Conservation (phyloP, 1,139 yeast genomes). For the Eremothecium sinecaudum region DNA sequence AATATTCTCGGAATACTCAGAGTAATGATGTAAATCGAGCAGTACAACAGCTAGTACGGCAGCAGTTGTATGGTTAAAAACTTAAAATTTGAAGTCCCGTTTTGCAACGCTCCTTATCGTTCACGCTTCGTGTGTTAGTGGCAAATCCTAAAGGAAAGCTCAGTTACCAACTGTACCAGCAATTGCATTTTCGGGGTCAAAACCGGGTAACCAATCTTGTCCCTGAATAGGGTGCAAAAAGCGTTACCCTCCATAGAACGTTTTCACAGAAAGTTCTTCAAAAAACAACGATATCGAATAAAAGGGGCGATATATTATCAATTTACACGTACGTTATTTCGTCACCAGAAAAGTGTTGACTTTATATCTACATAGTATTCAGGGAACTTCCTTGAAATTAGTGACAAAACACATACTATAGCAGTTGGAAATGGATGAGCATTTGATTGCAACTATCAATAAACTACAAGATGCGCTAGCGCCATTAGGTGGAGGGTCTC, state of each 20-base stretch:
- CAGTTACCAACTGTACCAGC: no score
- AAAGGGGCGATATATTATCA: not conserved
- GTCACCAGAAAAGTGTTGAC: no score
- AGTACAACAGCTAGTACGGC: not conserved
- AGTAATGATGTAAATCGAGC: not conserved
- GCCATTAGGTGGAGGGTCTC: slow-evolving; percentile 79
- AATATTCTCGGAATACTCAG: not conserved
- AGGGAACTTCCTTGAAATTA: no score
- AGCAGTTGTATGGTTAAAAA: not conserved
- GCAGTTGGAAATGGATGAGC: slow-evolving; percentile 63
- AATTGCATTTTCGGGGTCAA: no score
- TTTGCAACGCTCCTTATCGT: not conserved
- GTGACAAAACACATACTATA: not conserved
- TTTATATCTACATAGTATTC: no score
- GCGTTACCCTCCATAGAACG: no score
- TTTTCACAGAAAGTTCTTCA: not conserved
- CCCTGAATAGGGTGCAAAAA: no score
- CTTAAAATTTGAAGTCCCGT: no score
- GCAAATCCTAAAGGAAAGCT: slow-evolving; percentile 5
- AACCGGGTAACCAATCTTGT: no score
- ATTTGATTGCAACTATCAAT: slow-evolving; percentile 82
- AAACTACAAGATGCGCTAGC: slow-evolving; percentile 91
- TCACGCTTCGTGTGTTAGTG: slow-evolving; percentile 2
- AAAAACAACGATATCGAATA: not conserved
- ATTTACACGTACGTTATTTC: not conserved